These are phyloP conservation scores for Colletotrichum shisoi DNA, from an alignment of 2,329 filamentous ascomycete genomes.

Conservation along the genomic window DNA sequence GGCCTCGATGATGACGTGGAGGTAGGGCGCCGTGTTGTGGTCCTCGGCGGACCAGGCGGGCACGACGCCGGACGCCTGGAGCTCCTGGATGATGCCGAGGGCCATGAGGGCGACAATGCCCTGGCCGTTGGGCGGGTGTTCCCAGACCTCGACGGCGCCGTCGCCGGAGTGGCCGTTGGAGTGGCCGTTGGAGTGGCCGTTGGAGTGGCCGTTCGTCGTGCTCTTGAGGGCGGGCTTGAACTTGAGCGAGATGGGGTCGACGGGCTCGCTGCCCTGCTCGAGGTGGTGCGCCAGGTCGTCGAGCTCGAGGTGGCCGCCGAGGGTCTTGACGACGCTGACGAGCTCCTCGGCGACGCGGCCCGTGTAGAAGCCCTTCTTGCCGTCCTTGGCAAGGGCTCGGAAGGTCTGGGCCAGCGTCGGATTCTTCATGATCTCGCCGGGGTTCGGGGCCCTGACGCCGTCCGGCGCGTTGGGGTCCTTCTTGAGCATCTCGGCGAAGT, in stretches of 20 bases:
- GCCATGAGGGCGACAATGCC: conserved; percentile 96
- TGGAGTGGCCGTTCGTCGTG: neutral
- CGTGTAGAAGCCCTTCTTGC: conserved; percentile 90
- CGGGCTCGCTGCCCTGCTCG: conserved; percentile 72
- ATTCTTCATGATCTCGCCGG: conserved; percentile 91
- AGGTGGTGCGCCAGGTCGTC: conserved; percentile 83
- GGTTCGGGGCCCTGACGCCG: conserved; percentile 75
- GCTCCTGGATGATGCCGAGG: conserved; percentile 85
- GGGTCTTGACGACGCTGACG: conserved; percentile 76
- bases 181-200: conserved; percentile 40
- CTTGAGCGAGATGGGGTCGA: conserved; percentile 82
- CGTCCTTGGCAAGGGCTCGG: conserved; percentile 76
- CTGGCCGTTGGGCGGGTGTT: conserved; percentile 95
- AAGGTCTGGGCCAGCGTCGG: conserved; percentile 83
- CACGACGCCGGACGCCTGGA: conserved; percentile 79
- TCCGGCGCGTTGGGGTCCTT: conserved; percentile 71
- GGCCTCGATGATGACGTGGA: conserved; percentile 87
- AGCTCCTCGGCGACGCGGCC: conserved; percentile 83
- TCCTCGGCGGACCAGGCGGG: conserved; percentile 72
- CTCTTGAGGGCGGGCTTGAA: conserved; percentile 58
- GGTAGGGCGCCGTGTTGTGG: conserved; percentile 81
- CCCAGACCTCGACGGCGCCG: conserved; percentile 78
- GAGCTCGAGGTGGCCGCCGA: conserved; percentile 79
- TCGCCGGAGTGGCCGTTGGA: conserved; percentile 50
- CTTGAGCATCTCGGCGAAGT: conserved; percentile 88